A percentile compares a stretch with the other conserved stretches of the same genome.
phyloP scores from a whole-genome alignment of 768 basidiomycete genomes.

The Mycena crocata region DNA sequence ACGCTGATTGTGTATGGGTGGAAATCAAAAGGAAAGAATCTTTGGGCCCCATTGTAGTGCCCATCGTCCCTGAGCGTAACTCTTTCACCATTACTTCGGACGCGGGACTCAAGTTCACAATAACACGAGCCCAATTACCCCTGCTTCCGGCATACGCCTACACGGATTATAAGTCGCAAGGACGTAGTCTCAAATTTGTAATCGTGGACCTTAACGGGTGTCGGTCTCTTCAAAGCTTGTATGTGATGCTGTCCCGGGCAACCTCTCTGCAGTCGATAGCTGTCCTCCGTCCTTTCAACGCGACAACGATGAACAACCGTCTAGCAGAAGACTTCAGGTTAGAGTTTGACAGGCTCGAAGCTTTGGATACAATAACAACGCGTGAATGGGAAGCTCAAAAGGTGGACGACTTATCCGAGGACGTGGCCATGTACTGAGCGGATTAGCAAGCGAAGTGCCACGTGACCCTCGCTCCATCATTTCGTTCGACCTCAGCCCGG shows the following conservation, averaged over 20 bases:
- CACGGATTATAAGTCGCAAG: slow-evolving; percentile 14
- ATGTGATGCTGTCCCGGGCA: slow-evolving; percentile 4
- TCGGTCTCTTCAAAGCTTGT: background rate
- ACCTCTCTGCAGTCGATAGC: background rate
- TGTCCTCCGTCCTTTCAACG: background rate
- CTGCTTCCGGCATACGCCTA: slow-evolving; percentile 1
- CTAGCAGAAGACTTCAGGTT: background rate
- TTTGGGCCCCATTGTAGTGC: background rate
- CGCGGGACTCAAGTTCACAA: background rate
- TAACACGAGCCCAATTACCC: background rate
- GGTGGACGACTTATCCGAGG: background rate
- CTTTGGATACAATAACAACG: background rate
- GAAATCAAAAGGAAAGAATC: background rate
- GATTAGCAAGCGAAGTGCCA: no score
- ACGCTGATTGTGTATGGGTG: background rate
- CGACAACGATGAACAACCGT: background rate
- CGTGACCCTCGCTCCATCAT: no score
- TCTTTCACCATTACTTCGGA: background rate
- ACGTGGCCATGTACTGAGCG: background rate
- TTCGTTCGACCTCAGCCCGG: no score
- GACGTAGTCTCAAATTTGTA: background rate
- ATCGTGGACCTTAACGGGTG: background rate
- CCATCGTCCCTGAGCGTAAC: background rate
- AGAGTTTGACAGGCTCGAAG: background rate
- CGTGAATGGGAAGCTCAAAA: background rate